Evolutionary conservation across 306 rosid genomes (phyloP).

Genomic region (Styphnolobium japonicum): DNA sequence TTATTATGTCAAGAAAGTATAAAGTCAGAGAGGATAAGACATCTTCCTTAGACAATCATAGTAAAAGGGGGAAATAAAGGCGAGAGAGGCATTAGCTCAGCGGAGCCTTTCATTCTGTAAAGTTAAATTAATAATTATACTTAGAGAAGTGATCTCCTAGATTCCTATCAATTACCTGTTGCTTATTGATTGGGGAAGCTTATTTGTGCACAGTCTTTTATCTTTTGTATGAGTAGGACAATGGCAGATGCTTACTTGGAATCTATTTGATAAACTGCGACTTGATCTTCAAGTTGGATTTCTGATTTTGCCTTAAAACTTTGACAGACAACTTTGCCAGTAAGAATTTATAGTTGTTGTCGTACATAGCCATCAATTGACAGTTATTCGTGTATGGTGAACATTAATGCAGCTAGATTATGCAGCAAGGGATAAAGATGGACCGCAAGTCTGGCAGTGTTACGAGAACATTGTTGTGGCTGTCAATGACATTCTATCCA

Average conservation of each 20-base stretch:
- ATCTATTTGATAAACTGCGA: background rate
- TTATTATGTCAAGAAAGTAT: background rate
- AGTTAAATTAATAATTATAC: background rate
- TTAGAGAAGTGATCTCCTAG: background rate
- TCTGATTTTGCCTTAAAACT: slow-evolving; percentile 10
- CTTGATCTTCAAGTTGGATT: slow-evolving; percentile 10
- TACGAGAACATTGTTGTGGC: slow-evolving; percentile 57
- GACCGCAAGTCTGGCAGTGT: slow-evolving; percentile 49
- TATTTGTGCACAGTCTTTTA: background rate
- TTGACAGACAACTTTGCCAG: background rate
- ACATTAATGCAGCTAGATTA: slow-evolving; percentile 65
- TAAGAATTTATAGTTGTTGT: background rate
- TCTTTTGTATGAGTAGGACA: background rate
- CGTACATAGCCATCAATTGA: background rate
- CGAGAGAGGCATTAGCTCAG: background rate
- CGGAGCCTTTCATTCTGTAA: background rate
- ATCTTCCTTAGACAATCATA: background rate
- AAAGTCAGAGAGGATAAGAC: background rate
- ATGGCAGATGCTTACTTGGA: background rate
- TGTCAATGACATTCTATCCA: slow-evolving; percentile 57
- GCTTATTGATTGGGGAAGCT: background rate
- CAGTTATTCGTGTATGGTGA: slow-evolving; percentile 9
- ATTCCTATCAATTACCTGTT: background rate
- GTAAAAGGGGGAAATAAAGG: background rate
- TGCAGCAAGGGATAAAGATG: slow-evolving; percentile 81